phyloP scores from a whole-genome alignment of 495 filamentous ascomycete species.

The Rostrohypoxylon terebratum region DNA sequence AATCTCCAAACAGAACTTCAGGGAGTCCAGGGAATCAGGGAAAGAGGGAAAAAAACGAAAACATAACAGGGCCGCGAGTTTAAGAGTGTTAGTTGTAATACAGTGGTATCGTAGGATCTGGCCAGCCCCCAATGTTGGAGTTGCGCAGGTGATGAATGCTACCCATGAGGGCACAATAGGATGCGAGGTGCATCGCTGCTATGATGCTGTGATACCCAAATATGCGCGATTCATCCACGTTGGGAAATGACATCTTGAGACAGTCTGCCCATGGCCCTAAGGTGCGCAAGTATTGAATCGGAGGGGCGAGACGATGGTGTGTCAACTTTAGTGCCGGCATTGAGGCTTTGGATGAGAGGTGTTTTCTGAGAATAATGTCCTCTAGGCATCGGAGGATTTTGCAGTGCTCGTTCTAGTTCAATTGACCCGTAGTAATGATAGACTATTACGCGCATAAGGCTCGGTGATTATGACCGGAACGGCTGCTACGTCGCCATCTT shows the following conservation, averaged over 20 bases:
- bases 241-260: background rate
- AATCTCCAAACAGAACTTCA: no score
- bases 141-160: background rate
- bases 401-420: background rate
- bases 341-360: background rate
- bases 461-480: background rate
- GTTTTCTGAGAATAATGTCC: background rate
- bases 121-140: constrained; percentile 7
- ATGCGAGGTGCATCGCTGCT: background rate
- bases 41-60: background rate
- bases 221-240: background rate
- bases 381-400: background rate
- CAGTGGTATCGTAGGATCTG: background rate
- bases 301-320: background rate
- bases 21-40: background rate
- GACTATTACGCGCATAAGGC: background rate
- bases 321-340: background rate
- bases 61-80: background rate
- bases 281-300: background rate
- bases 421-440: background rate
- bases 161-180: background rate
- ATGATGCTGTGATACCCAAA: constrained; percentile 13
- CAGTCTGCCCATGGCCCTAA: background rate
- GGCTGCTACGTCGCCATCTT: background rate
- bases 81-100: background rate